A percentile compares a stretch with the other conserved stretches of the same genome.
Conservation (phyloP, 1,284 basidiomycete genomes). For the Inonotus obliquus region DNA sequence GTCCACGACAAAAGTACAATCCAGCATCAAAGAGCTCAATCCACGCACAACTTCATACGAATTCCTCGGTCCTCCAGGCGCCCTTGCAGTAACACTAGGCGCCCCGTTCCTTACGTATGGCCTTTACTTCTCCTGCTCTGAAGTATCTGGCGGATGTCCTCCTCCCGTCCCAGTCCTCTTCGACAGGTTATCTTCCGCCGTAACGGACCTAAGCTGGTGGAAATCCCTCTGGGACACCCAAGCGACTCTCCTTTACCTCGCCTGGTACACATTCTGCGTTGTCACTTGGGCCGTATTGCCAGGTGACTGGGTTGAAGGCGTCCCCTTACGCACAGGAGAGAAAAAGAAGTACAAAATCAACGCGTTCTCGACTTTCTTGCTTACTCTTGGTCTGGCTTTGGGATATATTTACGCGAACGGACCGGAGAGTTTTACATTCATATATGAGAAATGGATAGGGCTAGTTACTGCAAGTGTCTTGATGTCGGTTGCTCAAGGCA, state of each 20-base stretch:
- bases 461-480: conserved; percentile 80
- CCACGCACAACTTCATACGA: conserved; percentile 72
- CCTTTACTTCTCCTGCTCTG: conserved; percentile 85
- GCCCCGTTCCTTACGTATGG: conserved; percentile 77
- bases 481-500: conserved; percentile 75
- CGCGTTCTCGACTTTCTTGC: conserved; percentile 84
- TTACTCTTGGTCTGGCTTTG: conserved; percentile 65
- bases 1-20: conserved; percentile 5
- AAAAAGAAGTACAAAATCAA: conserved; percentile 92
- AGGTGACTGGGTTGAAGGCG: conserved; percentile 82
- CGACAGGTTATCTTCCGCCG: conserved; percentile 40
- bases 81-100: conserved; percentile 64
- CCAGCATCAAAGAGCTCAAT: conserved; percentile 39
- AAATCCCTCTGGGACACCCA: conserved; percentile 75
- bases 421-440: conserved; percentile 77
- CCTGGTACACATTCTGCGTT: conserved; percentile 89
- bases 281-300: conserved; percentile 83
- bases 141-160: conserved; percentile 71
- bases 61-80: conserved; percentile 84
- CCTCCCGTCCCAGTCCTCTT: conserved; percentile 45
- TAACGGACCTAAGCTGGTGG: conserved; percentile 62
- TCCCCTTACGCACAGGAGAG: conserved; percentile 71
- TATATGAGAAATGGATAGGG: conserved; percentile 92
- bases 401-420: conserved; percentile 75
- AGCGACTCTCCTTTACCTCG: conserved; percentile 74